phyloP scores from a whole-genome alignment of 768 basidiomycete species.

The Plicaturopsis crispa region DNA sequence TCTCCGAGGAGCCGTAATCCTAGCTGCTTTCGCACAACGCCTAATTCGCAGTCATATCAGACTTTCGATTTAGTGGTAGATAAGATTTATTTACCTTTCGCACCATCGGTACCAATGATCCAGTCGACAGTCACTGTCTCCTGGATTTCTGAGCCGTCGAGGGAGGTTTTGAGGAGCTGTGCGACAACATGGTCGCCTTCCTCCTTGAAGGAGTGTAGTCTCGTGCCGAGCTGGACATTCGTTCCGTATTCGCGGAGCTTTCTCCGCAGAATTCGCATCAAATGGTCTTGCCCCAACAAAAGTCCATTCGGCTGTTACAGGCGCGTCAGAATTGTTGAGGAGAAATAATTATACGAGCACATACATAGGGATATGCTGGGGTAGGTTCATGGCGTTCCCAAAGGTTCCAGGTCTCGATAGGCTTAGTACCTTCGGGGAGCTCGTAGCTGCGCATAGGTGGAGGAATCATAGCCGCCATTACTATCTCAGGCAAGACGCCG shows the following conservation, averaged over 20 bases:
- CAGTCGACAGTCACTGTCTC: slow-evolving; percentile 22
- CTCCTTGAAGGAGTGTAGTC: slow-evolving; percentile 26
- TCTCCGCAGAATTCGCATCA: background rate
- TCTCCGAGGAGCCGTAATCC: too few species aligned
- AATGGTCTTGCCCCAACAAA: background rate
- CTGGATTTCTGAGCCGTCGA: slow-evolving; percentile 12
- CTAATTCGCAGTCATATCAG: too few species aligned
- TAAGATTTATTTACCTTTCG: slow-evolving; percentile 7
- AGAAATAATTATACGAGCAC: too few species aligned
- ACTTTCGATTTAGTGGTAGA: too few species aligned
- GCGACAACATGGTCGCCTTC: slow-evolving; percentile 20
- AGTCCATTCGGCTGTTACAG: background rate
- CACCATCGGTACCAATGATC: slow-evolving; percentile 36
- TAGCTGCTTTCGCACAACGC: too few species aligned
- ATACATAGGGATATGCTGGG: too few species aligned
- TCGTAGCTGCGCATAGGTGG: slow-evolving; percentile 26
- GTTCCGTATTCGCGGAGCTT: slow-evolving; percentile 10
- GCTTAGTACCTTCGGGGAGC: slow-evolving; percentile 20
- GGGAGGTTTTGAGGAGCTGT: slow-evolving; percentile 8
- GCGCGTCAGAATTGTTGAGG: too few species aligned
- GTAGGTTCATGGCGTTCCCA: too few species aligned
- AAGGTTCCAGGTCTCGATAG: background rate
- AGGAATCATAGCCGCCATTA: slow-evolving; percentile 19
- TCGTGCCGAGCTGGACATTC: slow-evolving; percentile 26
- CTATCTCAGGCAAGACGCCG: slow-evolving; percentile 27